Base-by-base conservation (phyloP, 768 basidiomycete genomes). In the Calocybe gangraenosa region DNA sequence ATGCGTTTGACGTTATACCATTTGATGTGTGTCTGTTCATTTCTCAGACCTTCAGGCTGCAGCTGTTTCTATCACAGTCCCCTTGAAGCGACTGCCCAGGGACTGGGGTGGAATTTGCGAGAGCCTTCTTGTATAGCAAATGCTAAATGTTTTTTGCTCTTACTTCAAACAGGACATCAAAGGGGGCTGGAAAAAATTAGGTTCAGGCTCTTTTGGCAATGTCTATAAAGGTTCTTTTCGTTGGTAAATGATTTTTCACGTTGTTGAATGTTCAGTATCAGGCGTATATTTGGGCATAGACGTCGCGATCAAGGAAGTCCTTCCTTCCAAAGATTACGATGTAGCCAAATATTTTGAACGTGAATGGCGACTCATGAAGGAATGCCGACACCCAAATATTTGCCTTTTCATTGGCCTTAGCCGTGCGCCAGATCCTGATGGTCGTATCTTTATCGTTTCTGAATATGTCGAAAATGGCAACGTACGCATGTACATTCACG, bases 301-400 rank as follows among this genome's bases (percentile, higher is more conserved):
- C 52, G 88, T 96, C 28, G 93, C 93, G 25, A 91, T 97, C 65
- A 96, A 96, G 65, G 94, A 98, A 67, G 92, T 98, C 2, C 73
- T 96, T 7, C 92, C 92, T 0, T 92, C 88, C 17, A 86, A 68
- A 4, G 90, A 88, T 47, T 97, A 97, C 65, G 92, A 96, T 56
- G 92, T 96, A 28, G 78, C 84, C 56, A 99, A 99, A 66, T 98
- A 99, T 70, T 95, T 98, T 63, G 91, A 95, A 59, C 79, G 95
- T n/a, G 95, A 99, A 74, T 96, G 93, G 91, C 78, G 90, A 22
- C 79, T 98, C 22, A 96, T 97, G 92, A 92, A 92, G 75, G 89
- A 92, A 70, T 86, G 87, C 33, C 75, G 92, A 43, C 93, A 92
- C 65, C 89, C 91, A 7, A 92, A 94, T 58, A 89, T 96, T 51